Evolutionary conservation across 2,329 filamentous ascomycete species (phyloP).

Genomic region (Calonectria montana): DNA sequence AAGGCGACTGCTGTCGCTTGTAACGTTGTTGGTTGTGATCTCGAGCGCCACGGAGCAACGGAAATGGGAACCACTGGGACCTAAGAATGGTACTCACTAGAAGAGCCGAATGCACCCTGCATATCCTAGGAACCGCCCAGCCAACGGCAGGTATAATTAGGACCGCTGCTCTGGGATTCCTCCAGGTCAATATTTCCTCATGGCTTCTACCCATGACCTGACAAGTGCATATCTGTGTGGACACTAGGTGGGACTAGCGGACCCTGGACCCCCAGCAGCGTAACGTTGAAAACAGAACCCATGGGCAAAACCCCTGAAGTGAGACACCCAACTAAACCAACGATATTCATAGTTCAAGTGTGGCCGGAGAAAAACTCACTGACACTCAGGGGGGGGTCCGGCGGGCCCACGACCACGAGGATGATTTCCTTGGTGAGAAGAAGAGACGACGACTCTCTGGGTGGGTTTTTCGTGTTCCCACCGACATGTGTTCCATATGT

Average conservation of each 20-base stretch:
- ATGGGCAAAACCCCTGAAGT: constrained; percentile 5
- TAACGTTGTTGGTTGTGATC: constrained; percentile 5
- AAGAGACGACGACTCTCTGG: neutral
- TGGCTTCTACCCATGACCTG: neutral
- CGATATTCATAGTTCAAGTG: neutral
- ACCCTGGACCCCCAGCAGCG: neutral
- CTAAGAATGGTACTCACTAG: neutral
- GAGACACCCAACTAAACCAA: constrained; percentile 3
- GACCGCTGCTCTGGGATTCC: neutral
- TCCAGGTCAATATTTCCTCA: neutral
- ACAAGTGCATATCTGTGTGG: neutral
- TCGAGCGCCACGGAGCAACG: constrained; percentile 4
- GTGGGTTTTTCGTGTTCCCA: neutral
- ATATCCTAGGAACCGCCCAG: constrained; percentile 7
- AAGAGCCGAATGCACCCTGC: constrained; percentile 2
- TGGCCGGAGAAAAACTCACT: constrained; percentile 3
- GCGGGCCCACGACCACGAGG: constrained; percentile 3
- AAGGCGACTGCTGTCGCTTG: neutral
- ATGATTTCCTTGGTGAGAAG: constrained; percentile 2
- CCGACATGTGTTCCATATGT: neutral
- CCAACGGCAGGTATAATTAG: neutral
- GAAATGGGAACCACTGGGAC: constrained; percentile 4
- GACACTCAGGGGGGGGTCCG: constrained; percentile 3
- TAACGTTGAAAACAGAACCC: constrained; percentile 14
- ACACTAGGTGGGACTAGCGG: constrained; percentile 12